These are phyloP conservation scores for Phytopythium ostracodes DNA, from an alignment of 352 stramenopile species.

Conservation along the genomic window DNA sequence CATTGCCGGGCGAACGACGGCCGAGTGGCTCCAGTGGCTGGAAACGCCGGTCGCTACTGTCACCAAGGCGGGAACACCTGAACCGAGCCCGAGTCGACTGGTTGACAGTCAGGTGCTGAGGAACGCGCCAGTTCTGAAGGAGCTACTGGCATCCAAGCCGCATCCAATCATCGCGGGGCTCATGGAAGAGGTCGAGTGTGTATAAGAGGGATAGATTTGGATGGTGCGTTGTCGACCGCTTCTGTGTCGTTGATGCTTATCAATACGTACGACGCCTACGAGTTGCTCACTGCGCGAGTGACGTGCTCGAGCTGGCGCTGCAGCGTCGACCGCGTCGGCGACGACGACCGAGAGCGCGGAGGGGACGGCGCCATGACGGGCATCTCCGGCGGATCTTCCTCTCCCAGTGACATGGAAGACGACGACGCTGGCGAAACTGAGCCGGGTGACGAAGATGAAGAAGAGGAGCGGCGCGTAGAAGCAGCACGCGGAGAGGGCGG, in stretches of 20 bases:
- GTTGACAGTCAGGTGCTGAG: constrained; percentile 23
- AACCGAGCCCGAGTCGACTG: constrained; percentile 1
- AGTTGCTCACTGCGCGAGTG: neutral
- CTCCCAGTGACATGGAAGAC: constrained; percentile 2
- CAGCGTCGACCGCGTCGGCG: too few species aligned
- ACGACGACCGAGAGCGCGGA: neutral
- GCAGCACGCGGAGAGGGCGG: neutral
- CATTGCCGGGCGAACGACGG: constrained; percentile 21
- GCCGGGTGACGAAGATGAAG: neutral
- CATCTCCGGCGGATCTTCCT: neutral
- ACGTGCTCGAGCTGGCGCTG: too few species aligned
- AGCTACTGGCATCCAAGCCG: constrained; percentile 39
- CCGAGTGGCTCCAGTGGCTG: constrained; percentile 18
- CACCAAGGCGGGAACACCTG: neutral
- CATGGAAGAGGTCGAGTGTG: neutral
- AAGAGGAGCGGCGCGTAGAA: neutral
- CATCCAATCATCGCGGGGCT: constrained; percentile 24
- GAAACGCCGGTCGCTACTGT: constrained; percentile 1
- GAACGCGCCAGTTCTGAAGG: constrained; percentile 29
- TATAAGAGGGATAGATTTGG: neutral
- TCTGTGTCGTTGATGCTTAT: neutral
- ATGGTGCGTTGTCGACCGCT: neutral
- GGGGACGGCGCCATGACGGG: neutral
- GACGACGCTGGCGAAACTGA: neutral
- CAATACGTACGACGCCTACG: neutral